Percentiles rank a stretch among this genome's conserved stretches.
Evolutionary conservation across 1,139 yeast species (phyloP).

Genomic region (Protomyces lactucae-debilis): DNA sequence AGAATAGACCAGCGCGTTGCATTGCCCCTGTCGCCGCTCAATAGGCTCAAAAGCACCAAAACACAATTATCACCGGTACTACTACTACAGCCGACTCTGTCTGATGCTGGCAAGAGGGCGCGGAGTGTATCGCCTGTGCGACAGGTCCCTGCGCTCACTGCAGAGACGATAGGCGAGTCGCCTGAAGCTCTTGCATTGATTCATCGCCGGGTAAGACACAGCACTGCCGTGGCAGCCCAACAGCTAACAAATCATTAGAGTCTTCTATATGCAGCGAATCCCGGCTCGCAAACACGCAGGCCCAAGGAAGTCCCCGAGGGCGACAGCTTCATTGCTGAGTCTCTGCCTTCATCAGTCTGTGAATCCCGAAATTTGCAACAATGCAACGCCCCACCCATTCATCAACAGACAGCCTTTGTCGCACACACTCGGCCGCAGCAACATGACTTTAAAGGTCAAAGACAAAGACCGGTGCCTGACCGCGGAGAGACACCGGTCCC

Average conservation of each 20-base stretch:
- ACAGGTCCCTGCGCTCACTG: background rate
- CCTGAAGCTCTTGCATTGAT: background rate
- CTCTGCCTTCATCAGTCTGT: no score
- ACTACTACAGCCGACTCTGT: background rate
- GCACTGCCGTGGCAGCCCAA: background rate
- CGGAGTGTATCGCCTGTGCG: background rate
- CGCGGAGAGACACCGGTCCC: background rate
- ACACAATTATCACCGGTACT: background rate
- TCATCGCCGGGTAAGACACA: background rate
- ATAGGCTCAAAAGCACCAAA: background rate
- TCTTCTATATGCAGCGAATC: background rate
- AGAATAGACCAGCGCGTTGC: background rate
- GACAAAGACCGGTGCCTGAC: background rate
- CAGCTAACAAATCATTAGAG: background rate
- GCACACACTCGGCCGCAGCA: background rate
- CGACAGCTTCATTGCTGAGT: no score
- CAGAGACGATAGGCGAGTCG: background rate
- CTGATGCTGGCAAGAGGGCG: background rate
- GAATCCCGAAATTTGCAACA: background rate
- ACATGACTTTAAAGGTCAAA: background rate
- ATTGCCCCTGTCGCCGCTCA: background rate
- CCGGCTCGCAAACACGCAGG: background rate
- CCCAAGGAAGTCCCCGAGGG: background rate
- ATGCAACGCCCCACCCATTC: background rate
- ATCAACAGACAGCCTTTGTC: background rate